Base-by-base conservation (phyloP, 2,329 filamentous ascomycete species). In the Tothia fuscella region DNA sequence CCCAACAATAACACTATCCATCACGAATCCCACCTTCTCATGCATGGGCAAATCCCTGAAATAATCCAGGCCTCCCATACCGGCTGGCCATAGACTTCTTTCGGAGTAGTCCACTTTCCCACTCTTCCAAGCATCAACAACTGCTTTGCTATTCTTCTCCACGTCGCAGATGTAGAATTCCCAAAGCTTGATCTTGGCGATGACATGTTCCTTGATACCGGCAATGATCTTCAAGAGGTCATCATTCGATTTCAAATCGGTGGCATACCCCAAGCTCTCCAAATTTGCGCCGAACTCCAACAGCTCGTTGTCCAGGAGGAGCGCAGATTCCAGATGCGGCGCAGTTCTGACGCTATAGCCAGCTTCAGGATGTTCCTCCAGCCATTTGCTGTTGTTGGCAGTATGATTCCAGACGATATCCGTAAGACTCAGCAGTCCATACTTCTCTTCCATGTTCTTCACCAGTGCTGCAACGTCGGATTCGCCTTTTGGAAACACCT, bases 341-440 rank as follows among this genome's bases (percentile, higher is more conserved):
- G 91, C 88, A 1, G 89, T 96, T 30, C 79, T 78, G 49, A 94
- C 68, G 58, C 93, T 98, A 70, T 98, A 98, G 13, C 91, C 91
- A 33, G 87, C 82, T 52, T 98, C 91, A 0, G 93, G 91, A 55
- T 98, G 89, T 46, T 93, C 82, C 56, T 93, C 72, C 9, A 98
- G 72, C 91, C 91, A 98, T 53, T 81, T 76, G 62, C 83, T 93
- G 63, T 96, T 96, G 66, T 95, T 76, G 5, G 91, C 89, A 3
- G 91, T 98, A 64, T 98, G 91, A 56, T 98, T 98, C 69, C 91
- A 87, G 33, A 98, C 93, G 47, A 98, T 89, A 58, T 98, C 91
- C 1, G 89, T 95, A 65, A 98, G 64, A 47, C 84, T 86, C 43
- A 98, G 70, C 41, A 98, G 67, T 2, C 83, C 83, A 59, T 93